Percentiles rank a stretch among this genome's conserved stretches.
Conservation (phyloP, 2,329 filamentous ascomycete genomes). For the Myriosclerotinia curreyana region DNA sequence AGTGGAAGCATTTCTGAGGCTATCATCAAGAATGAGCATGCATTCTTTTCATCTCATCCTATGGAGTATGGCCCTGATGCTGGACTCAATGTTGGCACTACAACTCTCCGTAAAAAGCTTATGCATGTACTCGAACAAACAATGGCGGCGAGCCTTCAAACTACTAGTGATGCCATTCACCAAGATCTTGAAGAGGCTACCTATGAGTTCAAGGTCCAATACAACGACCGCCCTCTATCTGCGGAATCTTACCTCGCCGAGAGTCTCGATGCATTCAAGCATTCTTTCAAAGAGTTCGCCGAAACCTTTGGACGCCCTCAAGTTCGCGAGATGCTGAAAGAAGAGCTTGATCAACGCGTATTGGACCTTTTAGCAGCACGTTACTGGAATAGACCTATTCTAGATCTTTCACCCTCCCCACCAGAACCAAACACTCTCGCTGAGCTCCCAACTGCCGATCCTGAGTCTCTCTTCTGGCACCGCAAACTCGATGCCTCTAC, state of each 20-base stretch:
- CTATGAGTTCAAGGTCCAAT: constrained; percentile 99
- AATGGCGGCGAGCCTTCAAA: constrained; percentile 89
- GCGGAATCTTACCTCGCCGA: constrained; percentile 97
- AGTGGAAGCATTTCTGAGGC: constrained; percentile 73
- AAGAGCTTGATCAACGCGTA: constrained; percentile 90
- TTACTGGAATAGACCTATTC: constrained; percentile 96
- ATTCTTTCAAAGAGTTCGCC: constrained; percentile 92
- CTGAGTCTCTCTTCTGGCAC: constrained; percentile 86
- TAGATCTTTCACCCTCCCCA: constrained; percentile 67
- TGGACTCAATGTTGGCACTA: constrained; percentile 75
- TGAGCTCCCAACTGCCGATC: constrained; percentile 79
- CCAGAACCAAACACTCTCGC: constrained; percentile 69
- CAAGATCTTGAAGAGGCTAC: constrained; percentile 95
- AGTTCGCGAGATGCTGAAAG: constrained; percentile 84
- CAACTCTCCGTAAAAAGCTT: constrained; percentile 85
- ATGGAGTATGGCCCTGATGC: constrained; percentile 72
- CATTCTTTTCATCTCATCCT: constrained; percentile 82
- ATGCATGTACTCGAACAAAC: constrained; percentile 97
- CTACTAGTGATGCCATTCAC: constrained; percentile 86
- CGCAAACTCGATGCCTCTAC: constrained; percentile 90
- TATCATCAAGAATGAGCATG: constrained; percentile 83
- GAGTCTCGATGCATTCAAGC: constrained; percentile 93
- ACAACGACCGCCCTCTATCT: constrained; percentile 91
- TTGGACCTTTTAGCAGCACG: constrained; percentile 87
- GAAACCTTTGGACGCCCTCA: constrained; percentile 86